Percentiles rank a stretch among this genome's conserved stretches.
Evolutionary conservation across 2,329 filamentous ascomycete genomes (phyloP).

Genomic region (Penicillium italicum): DNA sequence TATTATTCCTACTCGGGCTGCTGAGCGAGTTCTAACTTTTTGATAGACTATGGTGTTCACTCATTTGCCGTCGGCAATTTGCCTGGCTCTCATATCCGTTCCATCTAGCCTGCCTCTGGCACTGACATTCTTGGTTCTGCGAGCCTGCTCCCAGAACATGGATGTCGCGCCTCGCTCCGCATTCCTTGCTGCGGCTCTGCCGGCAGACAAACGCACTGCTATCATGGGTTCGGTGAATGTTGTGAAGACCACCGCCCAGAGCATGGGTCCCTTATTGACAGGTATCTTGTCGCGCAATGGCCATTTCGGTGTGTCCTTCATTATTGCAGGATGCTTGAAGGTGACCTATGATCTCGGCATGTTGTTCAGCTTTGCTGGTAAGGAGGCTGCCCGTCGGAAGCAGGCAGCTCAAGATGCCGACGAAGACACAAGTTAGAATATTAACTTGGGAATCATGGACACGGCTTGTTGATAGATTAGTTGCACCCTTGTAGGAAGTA

Average conservation of each 20-base stretch:
- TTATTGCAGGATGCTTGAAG: conserved; percentile 61
- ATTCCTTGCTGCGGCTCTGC: conserved; percentile 64
- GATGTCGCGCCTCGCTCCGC: conserved; percentile 67
- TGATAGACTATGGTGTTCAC: conserved; percentile 71
- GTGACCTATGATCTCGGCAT: conserved; percentile 59
- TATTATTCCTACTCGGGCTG: conserved; percentile 7
- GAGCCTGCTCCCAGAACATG: conserved; percentile 64
- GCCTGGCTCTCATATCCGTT: conserved; percentile 60
- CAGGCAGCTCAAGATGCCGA: conserved; percentile 10
- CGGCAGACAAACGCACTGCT: conserved; percentile 64
- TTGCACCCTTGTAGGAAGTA: neutral
- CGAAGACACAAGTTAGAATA: conserved; percentile 11
- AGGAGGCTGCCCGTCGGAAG: conserved; percentile 22
- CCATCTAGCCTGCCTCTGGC: conserved; percentile 53
- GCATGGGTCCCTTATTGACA: conserved; percentile 60
- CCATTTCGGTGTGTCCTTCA: conserved; percentile 61
- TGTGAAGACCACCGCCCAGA: conserved; percentile 63
- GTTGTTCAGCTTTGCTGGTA: conserved; percentile 48
- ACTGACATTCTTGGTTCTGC: conserved; percentile 58
- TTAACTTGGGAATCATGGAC: neutral
- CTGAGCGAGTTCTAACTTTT: conserved; percentile 8
- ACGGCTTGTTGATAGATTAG: neutral
- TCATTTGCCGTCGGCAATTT: conserved; percentile 65
- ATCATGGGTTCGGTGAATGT: conserved; percentile 69
- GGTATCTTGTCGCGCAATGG: conserved; percentile 58